phyloP scores from a whole-genome alignment of 2,329 filamentous ascomycete genomes.

The Beauveria australis region DNA sequence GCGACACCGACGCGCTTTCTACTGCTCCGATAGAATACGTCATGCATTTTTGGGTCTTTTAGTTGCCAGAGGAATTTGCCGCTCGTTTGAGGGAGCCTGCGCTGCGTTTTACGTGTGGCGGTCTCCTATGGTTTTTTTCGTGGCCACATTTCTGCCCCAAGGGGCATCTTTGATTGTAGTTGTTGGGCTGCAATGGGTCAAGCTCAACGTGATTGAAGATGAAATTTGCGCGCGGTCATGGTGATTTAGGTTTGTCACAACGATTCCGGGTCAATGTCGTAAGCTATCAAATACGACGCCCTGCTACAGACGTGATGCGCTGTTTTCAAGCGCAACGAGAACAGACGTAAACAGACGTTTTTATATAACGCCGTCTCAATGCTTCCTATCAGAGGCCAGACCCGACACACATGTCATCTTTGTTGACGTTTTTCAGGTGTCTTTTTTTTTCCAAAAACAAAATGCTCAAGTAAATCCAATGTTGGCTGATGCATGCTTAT shows the following conservation, averaged over 20 bases:
- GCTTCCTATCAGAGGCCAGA: too few relatives aligned
- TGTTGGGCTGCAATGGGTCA: too few relatives aligned
- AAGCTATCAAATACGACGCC: neutral
- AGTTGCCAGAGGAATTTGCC: constrained; percentile 30
- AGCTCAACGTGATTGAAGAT: neutral
- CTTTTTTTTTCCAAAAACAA: too few relatives aligned
- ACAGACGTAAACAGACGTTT: too few relatives aligned
- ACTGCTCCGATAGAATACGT: constrained; percentile 17
- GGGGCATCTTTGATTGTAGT: neutral
- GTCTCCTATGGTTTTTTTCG: constrained; percentile 36
- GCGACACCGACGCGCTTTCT: constrained; percentile 13
- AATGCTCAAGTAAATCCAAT: too few relatives aligned
- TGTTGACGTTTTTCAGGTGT: too few relatives aligned
- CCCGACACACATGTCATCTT: too few relatives aligned
- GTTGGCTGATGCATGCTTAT: neutral
- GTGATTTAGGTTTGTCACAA: neutral
- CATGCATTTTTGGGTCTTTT: constrained; percentile 11
- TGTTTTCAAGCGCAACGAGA: too few relatives aligned
- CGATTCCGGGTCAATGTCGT: neutral
- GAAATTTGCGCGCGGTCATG: neutral
- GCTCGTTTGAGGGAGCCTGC: constrained; percentile 37
- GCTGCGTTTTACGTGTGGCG: constrained; percentile 27
- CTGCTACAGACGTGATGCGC: neutral
- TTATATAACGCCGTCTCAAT: too few relatives aligned
- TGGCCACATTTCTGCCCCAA: constrained; percentile 27